Percentiles rank a stretch among this genome's conserved stretches.
Conservation (phyloP, 2,329 filamentous ascomycete genomes). For the Cladosporium colombiae region DNA sequence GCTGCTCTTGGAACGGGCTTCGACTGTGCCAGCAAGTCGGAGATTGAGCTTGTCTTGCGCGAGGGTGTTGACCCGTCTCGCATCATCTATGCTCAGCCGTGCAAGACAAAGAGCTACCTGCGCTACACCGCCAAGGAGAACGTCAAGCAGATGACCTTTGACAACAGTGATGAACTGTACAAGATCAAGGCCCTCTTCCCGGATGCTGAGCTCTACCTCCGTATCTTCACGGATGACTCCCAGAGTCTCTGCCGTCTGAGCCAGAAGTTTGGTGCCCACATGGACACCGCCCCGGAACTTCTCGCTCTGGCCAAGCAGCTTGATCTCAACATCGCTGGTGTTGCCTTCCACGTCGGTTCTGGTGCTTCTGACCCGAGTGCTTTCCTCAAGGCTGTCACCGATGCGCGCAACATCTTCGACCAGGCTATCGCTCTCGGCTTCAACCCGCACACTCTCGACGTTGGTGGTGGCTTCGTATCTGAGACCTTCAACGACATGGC, state of each 20-base stretch:
- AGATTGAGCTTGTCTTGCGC: slow-evolving; percentile 88
- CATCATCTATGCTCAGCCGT: slow-evolving; percentile 98
- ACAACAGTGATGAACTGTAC: slow-evolving; percentile 96
- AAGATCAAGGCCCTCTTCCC: slow-evolving; percentile 95
- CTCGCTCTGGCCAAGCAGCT: slow-evolving; percentile 78
- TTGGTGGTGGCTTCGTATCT: slow-evolving; percentile 88
- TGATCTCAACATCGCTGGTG: slow-evolving; percentile 86
- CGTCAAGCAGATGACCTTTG: slow-evolving; percentile 98
- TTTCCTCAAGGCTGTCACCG: slow-evolving; percentile 86
- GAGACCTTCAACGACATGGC: slow-evolving; percentile 94
- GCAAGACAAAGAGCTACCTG: slow-evolving; percentile 98
- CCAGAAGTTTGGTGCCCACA: slow-evolving; percentile 92
- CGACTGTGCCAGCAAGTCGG: slow-evolving; percentile 95
- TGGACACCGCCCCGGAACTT: slow-evolving; percentile 77
- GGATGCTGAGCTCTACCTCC: slow-evolving; percentile 84
- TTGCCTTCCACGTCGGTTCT: slow-evolving; percentile 97
- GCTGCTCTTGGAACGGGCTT: slow-evolving; percentile 89
- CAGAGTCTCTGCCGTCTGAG: slow-evolving; percentile 91
- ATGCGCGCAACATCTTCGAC: slow-evolving; percentile 86
- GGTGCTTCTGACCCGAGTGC: slow-evolving; percentile 91
- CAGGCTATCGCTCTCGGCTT: slow-evolving; percentile 76
- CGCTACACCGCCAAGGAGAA: slow-evolving; percentile 81
- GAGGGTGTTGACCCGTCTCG: slow-evolving; percentile 82
- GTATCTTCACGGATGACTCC: slow-evolving; percentile 95
- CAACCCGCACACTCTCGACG: slow-evolving; percentile 82